A percentile compares a stretch with the other conserved stretches of the same genome.
phyloP scores from a whole-genome alignment of 768 basidiomycete species.

The Lentinus tigrinus region DNA sequence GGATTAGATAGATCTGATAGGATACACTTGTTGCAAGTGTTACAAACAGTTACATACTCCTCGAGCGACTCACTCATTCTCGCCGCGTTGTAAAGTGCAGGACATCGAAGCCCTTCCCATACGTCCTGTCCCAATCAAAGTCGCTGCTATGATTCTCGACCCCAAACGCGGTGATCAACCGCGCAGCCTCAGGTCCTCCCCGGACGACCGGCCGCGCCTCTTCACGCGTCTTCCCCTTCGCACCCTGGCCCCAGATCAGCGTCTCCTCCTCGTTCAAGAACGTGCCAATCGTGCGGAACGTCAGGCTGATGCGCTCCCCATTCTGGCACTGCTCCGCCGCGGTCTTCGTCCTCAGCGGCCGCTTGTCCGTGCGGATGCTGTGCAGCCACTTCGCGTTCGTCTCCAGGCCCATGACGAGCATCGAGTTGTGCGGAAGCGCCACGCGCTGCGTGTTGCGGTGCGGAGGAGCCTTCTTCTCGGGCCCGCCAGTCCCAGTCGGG shows the following conservation, averaged over 20 bases:
- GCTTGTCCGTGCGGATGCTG: constrained; percentile 74
- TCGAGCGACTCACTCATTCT: too few species aligned
- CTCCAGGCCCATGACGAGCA: constrained; percentile 75
- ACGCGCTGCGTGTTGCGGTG: constrained; percentile 49
- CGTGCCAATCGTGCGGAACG: constrained; percentile 77
- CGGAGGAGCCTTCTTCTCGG: background rate
- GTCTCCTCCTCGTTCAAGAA: constrained; percentile 54
- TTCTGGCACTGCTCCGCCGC: constrained; percentile 50
- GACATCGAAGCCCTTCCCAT: constrained; percentile 71
- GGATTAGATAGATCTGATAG: too few species aligned
- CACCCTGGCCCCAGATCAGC: constrained; percentile 74
- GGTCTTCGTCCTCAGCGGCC: constrained; percentile 52
- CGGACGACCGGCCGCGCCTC: constrained; percentile 53
- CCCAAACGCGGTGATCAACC: constrained; percentile 64
- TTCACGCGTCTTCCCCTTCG: constrained; percentile 56
- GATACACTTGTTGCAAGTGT: too few species aligned
- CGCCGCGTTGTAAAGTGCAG: constrained; percentile 41
- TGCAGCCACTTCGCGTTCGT: constrained; percentile 79
- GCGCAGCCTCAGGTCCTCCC: constrained; percentile 47
- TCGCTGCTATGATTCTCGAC: constrained; percentile 67
- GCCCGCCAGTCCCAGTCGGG: background rate
- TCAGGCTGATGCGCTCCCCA: constrained; percentile 77
- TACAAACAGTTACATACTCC: too few species aligned
- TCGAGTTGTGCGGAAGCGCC: constrained; percentile 76
- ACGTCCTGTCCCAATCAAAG: constrained; percentile 68